These are phyloP conservation scores for Xanthoceras sorbifolium DNA, from an alignment of 345 rosid species.

Conservation along the genomic window DNA sequence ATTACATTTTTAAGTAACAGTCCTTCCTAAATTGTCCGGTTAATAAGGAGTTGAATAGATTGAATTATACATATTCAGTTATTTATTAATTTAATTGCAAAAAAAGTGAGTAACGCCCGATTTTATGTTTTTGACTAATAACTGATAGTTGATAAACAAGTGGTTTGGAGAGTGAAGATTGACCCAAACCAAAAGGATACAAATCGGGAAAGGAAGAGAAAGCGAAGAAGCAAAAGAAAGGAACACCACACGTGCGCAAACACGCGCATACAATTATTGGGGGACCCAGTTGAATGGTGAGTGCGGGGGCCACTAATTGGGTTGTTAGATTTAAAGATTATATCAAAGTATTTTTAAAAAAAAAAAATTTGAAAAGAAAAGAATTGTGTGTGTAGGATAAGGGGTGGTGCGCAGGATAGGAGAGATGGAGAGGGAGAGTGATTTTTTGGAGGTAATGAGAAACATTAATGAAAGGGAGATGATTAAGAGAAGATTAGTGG, in stretches of 20 bases:
- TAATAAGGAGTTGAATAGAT: too few relatives aligned
- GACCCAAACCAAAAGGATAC: background rate
- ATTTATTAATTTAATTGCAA: too few relatives aligned
- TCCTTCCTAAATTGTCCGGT: too few relatives aligned
- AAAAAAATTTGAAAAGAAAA: too few relatives aligned
- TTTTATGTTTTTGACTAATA: too few relatives aligned
- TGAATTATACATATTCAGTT: too few relatives aligned
- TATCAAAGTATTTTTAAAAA: background rate
- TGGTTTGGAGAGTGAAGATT: background rate
- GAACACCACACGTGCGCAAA: conserved; percentile 50
- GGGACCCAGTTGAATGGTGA: conserved; percentile 31
- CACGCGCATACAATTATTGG: conserved; percentile 39
- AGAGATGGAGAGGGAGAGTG: background rate
- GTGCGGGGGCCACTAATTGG: background rate
- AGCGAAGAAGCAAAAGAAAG: background rate
- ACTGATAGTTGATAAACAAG: background rate
- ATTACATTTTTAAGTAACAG: too few relatives aligned
- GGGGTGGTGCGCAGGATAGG: conserved; percentile 4
- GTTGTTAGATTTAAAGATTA: conserved; percentile 13
- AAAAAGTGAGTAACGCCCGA: too few relatives aligned
- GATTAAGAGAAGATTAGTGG: background rate
- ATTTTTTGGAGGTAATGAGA: background rate
- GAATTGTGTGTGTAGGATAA: background rate
- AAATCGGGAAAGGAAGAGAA: background rate
- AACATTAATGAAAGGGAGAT: conserved; percentile 1